These are phyloP conservation scores for Coemansia guatemalensis DNA, from an alignment of 192 early-diverging fungal genomes.

Conservation along the genomic window DNA sequence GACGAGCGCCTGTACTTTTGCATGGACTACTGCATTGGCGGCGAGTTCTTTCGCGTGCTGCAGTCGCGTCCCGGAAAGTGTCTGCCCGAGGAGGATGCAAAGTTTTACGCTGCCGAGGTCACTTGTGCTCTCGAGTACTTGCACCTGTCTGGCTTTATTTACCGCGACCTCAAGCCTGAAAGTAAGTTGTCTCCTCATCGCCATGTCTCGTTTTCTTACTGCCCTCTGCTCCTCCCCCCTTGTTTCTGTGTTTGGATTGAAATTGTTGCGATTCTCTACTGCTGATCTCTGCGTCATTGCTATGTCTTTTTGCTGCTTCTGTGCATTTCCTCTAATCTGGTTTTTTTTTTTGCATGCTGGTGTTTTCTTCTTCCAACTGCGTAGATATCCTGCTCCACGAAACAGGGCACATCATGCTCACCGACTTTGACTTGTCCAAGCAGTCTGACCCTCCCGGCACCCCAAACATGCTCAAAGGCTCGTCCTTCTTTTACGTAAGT, in stretches of 20 bases:
- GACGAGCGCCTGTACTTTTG: slow-evolving; percentile 85
- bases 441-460: slow-evolving; percentile 81
- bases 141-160: slow-evolving; percentile 95
- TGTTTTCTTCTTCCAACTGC: slow-evolving; percentile 6
- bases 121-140: slow-evolving; percentile 93
- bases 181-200: slow-evolving; percentile 49
- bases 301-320: slow-evolving; percentile 8
- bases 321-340: no score
- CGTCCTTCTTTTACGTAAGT: slow-evolving; percentile 58
- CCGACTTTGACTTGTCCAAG: slow-evolving; percentile 98
- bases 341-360: not conserved
- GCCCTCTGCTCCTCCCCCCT: not conserved
- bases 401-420: slow-evolving; percentile 97
- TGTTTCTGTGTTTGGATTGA: slow-evolving; percentile 7
- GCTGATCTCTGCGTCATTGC: slow-evolving; percentile 8
- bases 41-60: slow-evolving; percentile 86
- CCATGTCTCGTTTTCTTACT: no score
- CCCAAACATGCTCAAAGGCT: slow-evolving; percentile 63
- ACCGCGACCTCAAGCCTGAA: slow-evolving; percentile 97
- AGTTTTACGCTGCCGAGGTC: slow-evolving; percentile 98
- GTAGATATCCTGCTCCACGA: slow-evolving; percentile 87
- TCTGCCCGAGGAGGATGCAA: slow-evolving; percentile 84
- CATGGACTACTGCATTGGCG: slow-evolving; percentile 87
- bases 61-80: slow-evolving; percentile 89
- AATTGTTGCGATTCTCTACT: slow-evolving; percentile 14